Evolutionary conservation across 148 eudicot genomes (phyloP), one percentile per base, ranked within the genome.

Genomic region (Pouteria glomerata): DNA sequence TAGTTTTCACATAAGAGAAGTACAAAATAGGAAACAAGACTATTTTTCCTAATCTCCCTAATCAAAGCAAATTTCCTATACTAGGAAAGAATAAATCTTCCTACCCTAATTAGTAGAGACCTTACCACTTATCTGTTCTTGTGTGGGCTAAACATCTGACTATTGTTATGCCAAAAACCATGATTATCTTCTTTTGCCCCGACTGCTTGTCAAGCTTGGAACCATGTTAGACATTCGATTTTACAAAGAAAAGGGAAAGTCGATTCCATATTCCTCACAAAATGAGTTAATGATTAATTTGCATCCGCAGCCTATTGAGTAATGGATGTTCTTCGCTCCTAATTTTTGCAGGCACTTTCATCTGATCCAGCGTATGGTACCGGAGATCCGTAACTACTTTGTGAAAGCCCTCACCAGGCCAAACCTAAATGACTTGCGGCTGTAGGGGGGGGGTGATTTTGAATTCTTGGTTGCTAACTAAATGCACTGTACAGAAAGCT

Each of bases 351-450:
- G 98, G 95, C 87, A 86, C 31, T 70, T 68, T 13, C 63, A 70
- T 59, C 84, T 94, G 59, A 87, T 94, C 63, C 84, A 86, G 56
- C 89, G 85, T 21, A 86, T 91, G 29, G 56, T 88, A 63, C 97
- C 97, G 18, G 98, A 91, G 78, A 89, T 85, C 37, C 87, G 81
- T 21, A 84, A 67, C 53, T 89, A 87, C 81, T 89, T 91, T 58
- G 74, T 72, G 21, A 78, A 81, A 75, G 75, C 74, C 31, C 91
- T 94, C 24, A 74, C 76, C 2, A 87, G 77, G 70, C 83, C 85
- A 11, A 72, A 57, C 45, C 57, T 72, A 29, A 79, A 53, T 33
- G 78, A 76, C 68, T 23, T 59, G 73, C 77, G 73, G 77, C 79
- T 78, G 57, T 85, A 86, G 83, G 41, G 8, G 51, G 80, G 51